These are phyloP conservation scores for Xylariaceae sp. DNA, from an alignment of 2,329 filamentous ascomycete genomes.

Conservation along the genomic window DNA sequence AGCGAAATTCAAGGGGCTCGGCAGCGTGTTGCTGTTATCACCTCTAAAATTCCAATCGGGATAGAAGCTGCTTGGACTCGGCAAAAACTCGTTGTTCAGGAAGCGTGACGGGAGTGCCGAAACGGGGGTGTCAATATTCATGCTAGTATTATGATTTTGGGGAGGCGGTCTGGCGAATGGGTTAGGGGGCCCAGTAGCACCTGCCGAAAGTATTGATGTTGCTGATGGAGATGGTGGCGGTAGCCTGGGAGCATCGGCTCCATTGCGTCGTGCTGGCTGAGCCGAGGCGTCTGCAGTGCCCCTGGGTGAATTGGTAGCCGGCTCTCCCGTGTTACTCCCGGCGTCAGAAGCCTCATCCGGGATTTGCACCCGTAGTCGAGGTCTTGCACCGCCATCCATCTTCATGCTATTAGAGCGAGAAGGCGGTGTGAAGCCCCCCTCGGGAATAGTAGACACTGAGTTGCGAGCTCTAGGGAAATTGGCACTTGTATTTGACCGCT, in stretches of 20 bases:
- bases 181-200: conserved; percentile 90
- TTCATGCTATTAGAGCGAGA: conserved; percentile 80
- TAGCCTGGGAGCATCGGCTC: conserved; percentile 67
- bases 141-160: conserved; percentile 65
- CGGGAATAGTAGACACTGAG: conserved; percentile 68
- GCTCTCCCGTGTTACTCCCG: conserved; percentile 76
- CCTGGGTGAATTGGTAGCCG: conserved; percentile 61
- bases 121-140: conserved; percentile 80
- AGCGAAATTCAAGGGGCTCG: conserved; percentile 90
- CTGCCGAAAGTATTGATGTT: conserved; percentile 84
- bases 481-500: conserved; percentile 57
- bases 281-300: conserved; percentile 66
- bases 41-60: conserved; percentile 83
- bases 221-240: conserved; percentile 93
- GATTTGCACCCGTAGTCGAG: conserved; percentile 91
- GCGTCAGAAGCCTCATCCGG: conserved; percentile 86
- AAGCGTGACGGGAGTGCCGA: conserved; percentile 92
- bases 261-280: conserved; percentile 56
- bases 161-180: conserved; percentile 90
- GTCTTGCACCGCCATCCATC: conserved; percentile 68
- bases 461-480: conserved; percentile 55
- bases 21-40: conserved; percentile 81
- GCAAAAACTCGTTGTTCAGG: conserved; percentile 84
- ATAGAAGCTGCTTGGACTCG: conserved; percentile 92
- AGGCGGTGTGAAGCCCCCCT: conserved; percentile 71